Evolutionary conservation across 1,284 basidiomycete genomes (phyloP), one percentile per base, ranked within the genome.

Genomic region (Sporisorium scitamineum): DNA sequence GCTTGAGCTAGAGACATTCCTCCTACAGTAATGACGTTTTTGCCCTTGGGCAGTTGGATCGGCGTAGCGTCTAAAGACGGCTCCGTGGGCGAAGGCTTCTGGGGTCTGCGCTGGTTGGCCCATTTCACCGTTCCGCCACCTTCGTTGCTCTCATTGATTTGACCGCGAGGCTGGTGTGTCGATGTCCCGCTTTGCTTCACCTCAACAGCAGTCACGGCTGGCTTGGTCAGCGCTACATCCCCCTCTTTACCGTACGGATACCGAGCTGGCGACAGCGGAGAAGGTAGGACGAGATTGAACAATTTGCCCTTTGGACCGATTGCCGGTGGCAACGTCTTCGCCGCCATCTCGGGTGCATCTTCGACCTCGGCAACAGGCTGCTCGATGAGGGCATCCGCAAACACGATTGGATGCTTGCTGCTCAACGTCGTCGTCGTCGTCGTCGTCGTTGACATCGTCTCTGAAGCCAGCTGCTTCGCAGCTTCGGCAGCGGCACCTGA

Each of bases 191-290:
- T 29, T n/a, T 22, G 3, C 7, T 37, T 11, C n/a, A 9, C 11
- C 22, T 22, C 50, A 26, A 37, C 11, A 5, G 29, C 18, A 26
- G 32, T 1, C 10, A 31, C 39, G 26, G 34, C 10, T 6, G 20
- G 24, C 14, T 51, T 7, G n/a, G 29, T 16, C 29, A 11, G 39
- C 13, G 56, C 16, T 6, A 14, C 31, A 16, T 48, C 18, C 1
- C 67, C 71, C 55, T 78, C 71, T 39, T 64, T n/a, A 0, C 75
- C 75, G 18, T 74, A 78, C 9, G 75, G 75, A 55, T 57, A 78
- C 13, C 75, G 26, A 26, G 71, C 70, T 20, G 75, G 75, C 20
- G 64, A 68, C 13, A 78, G 57, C 1, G 75, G 75, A 9, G 56
- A 58, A 5, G 75, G 75, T 20, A 78, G 34, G 0, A 78, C 71